Percentiles rank a stretch among this genome's conserved stretches.
Evolutionary conservation across 2,329 filamentous ascomycete genomes (phyloP).

Genomic region (Pseudogymnoascus sp.): DNA sequence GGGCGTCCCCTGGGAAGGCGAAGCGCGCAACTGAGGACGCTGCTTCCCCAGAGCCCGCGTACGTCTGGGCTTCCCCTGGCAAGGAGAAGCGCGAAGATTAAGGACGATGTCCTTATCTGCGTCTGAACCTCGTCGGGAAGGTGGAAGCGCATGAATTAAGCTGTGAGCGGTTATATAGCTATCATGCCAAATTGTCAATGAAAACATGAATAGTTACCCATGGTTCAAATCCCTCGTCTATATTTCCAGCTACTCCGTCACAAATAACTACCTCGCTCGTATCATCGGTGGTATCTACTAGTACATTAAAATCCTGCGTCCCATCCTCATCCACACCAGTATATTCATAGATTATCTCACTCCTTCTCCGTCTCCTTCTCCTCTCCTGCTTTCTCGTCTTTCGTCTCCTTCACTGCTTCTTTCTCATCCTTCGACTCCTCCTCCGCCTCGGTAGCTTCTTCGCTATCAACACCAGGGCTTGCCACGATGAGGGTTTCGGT

Average conservation of each 20-base stretch:
- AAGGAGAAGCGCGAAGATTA: neutral
- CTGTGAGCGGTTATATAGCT: neutral
- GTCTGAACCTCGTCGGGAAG: neutral
- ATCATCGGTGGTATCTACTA: conserved; percentile 7
- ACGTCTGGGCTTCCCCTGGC: neutral
- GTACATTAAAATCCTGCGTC: neutral
- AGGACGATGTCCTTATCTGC: neutral
- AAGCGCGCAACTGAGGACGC: neutral
- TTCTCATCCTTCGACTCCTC: neutral
- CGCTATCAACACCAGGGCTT: conserved; percentile 15
- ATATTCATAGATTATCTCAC: conserved; percentile 10
- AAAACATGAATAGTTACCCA: neutral
- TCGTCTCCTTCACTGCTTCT: neutral
- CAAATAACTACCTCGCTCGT: neutral
- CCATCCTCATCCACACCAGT: neutral
- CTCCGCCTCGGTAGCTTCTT: conserved; percentile 15
- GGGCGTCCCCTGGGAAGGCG: neutral
- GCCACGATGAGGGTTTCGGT: neutral
- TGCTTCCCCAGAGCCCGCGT: neutral
- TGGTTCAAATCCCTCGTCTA: neutral
- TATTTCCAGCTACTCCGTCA: conserved; percentile 5
- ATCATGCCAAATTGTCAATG: neutral
- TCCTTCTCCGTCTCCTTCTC: neutral
- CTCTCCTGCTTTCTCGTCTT: neutral
- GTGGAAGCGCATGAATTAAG: neutral